Percentiles rank a stretch among this genome's conserved stretches.
Evolutionary conservation across 148 eudicot species (phyloP).

Genomic region (Polygonum maritimum): DNA sequence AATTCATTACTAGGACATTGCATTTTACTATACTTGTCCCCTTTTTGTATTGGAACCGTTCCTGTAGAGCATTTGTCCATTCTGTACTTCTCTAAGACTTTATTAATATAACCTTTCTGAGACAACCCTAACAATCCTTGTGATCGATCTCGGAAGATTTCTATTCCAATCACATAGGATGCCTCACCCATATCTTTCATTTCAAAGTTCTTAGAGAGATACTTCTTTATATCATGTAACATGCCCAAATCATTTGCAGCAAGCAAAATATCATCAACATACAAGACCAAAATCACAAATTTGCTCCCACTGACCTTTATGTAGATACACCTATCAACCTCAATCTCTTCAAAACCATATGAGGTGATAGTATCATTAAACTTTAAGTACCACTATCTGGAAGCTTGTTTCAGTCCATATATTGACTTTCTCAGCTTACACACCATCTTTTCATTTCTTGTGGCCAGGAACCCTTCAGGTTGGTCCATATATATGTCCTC

Average conservation of each 20-base stretch:
- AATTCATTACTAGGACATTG: background rate
- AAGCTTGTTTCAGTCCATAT: slow-evolving; percentile 5
- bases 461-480: background rate
- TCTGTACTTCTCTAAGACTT: background rate
- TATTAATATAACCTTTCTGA: background rate
- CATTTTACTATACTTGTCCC: background rate
- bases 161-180: too few relatives aligned
- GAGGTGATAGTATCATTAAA: background rate
- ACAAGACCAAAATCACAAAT: background rate
- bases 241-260: background rate
- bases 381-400: background rate
- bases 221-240: background rate
- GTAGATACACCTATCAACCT: background rate
- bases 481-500: background rate
- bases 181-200: too few relatives aligned
- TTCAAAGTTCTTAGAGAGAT: too few relatives aligned
- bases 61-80: background rate
- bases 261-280: slow-evolving; percentile 1
- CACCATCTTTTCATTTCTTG: background rate
- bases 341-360: background rate
- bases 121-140: slow-evolving; percentile 3
- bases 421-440: background rate
- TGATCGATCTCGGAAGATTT: background rate
- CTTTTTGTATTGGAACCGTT: background rate
- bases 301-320: background rate